Percentiles rank a stretch among this genome's conserved stretches.
phyloP scores from a whole-genome alignment of 1,284 basidiomycete genomes.

The Termitomyces sp. region DNA sequence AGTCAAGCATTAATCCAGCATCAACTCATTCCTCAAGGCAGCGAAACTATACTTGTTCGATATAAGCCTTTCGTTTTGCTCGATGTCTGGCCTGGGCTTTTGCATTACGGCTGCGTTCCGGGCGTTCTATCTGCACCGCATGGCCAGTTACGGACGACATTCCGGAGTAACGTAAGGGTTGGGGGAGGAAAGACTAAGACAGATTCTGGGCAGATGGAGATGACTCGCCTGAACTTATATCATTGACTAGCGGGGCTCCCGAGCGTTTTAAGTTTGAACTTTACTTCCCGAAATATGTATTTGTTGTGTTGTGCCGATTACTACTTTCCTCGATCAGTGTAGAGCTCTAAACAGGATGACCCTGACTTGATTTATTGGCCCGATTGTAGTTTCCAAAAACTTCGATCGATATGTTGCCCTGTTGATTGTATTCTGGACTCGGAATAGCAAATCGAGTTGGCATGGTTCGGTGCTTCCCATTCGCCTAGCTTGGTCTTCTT shows the following conservation, averaged over 20 bases:
- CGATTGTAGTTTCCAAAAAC: conserved; percentile 11
- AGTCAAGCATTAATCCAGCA: not conserved
- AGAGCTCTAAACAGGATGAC: conserved; percentile 31
- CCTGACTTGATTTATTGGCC: conserved; percentile 30
- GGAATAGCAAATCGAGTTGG: conserved; percentile 6
- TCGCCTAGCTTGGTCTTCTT: conserved; percentile 12
- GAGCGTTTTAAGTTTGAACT: conserved; percentile 21
- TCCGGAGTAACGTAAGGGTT: conserved; percentile 30
- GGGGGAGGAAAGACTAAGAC: conserved; percentile 32
- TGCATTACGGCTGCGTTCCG: conserved; percentile 80
- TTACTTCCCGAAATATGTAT: conserved; percentile 9
- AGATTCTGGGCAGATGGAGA: conserved; percentile 26
- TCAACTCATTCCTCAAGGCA: not conserved
- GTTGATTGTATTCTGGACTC: conserved; percentile 2
- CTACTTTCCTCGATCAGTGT: conserved; percentile 43
- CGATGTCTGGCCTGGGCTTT: conserved; percentile 88
- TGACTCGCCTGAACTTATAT: conserved; percentile 33
- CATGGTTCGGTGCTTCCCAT: conserved; percentile 17
- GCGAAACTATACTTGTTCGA: conserved; percentile 53
- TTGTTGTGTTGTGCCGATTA: conserved; percentile 23
- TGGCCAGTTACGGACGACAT: conserved; percentile 37
- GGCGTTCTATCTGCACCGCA: conserved; percentile 44
- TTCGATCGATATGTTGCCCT: conserved; percentile 8
- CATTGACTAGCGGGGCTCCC: conserved; percentile 22
- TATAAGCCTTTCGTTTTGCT: conserved; percentile 90